These are phyloP conservation scores for Linum usitatissimum DNA, from an alignment of 345 rosid species.

Conservation along the genomic window DNA sequence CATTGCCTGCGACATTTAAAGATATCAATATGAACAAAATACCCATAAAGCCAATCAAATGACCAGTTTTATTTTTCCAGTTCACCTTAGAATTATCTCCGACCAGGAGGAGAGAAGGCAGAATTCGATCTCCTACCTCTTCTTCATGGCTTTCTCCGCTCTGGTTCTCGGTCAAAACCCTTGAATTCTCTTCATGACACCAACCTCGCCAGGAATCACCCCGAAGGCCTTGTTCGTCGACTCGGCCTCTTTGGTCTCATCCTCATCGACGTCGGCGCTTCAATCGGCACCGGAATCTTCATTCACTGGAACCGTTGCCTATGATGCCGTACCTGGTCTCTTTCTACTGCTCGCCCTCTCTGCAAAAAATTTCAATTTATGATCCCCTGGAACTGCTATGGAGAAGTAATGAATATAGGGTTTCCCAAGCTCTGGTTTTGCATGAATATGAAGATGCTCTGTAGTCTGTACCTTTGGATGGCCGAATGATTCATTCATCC, in stretches of 20 bases:
- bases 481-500: neutral
- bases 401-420: neutral
- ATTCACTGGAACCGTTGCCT: slow-evolving; percentile 97
- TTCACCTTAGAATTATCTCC: too few species aligned
- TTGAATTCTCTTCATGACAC: slow-evolving; percentile 21
- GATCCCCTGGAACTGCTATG: neutral
- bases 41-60: too few species aligned
- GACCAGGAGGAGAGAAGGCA: too few species aligned
- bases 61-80: too few species aligned
- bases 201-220: slow-evolving; percentile 20
- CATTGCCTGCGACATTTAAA: too few species aligned
- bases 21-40: too few species aligned
- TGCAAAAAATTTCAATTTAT: neutral
- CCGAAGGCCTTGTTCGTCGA: slow-evolving; percentile 61
- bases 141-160: slow-evolving; percentile 46
- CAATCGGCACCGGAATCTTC: slow-evolving; percentile 90
- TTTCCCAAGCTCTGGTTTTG: neutral
- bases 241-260: slow-evolving; percentile 77
- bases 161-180: slow-evolving; percentile 59
- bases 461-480: neutral
- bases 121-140: slow-evolving; percentile 16
- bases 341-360: neutral
- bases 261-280: slow-evolving; percentile 82
- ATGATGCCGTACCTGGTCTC: slow-evolving; percentile 89
- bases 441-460: neutral